phyloP scores from a whole-genome alignment of 2,329 filamentous ascomycete species.

The Periconia digitata region DNA sequence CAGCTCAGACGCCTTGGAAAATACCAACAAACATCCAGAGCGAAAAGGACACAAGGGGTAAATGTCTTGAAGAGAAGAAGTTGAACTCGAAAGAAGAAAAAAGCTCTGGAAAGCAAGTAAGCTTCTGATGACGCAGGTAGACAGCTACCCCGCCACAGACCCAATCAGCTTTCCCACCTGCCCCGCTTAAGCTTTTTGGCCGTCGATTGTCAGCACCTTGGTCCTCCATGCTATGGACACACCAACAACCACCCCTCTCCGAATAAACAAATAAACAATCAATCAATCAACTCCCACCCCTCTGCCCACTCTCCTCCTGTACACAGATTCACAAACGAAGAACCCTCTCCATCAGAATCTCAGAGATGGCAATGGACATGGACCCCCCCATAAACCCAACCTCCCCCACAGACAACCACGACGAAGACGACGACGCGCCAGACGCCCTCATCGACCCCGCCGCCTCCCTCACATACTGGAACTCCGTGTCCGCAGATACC shows the following conservation, averaged over 20 bases:
- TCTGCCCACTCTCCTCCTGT: too few relatives aligned
- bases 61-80: too few relatives aligned
- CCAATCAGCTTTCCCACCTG: not conserved
- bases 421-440: conserved; percentile 22
- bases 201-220: not conserved
- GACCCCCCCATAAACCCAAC: conserved; percentile 23
- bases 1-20: too few relatives aligned
- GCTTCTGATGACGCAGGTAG: not conserved
- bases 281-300: too few relatives aligned
- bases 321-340: too few relatives aligned
- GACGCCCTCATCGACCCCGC: conserved; percentile 50
- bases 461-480: conserved; percentile 55
- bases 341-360: too few relatives aligned
- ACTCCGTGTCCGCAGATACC: conserved; percentile 54
- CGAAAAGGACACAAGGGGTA: too few relatives aligned
- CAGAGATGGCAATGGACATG: conserved; percentile 34
- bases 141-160: not conserved
- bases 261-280: not conserved
- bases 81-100: too few relatives aligned
- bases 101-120: too few relatives aligned
- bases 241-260: not conserved
- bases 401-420: conserved; percentile 13
- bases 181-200: not conserved
- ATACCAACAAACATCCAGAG: too few relatives aligned
- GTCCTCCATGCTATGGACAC: too few relatives aligned